Base-by-base conservation (phyloP, 805 yeast species). In the Candida sphagnicola region DNA sequence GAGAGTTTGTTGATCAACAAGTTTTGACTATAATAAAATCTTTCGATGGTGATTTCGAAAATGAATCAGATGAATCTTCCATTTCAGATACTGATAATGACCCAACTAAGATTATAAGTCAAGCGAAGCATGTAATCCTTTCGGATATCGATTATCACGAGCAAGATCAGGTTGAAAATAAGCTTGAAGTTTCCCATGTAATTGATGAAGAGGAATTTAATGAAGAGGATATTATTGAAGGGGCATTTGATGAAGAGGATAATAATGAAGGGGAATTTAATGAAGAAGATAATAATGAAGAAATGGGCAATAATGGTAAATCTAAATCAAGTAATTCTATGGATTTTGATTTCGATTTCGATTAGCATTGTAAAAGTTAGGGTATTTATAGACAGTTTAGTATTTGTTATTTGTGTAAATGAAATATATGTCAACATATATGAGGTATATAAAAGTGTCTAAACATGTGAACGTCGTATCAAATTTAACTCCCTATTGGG, bases 271-370 rank as follows among this genome's bases (percentile, higher is more conserved):
- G 26, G 25, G 26, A 21, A 16, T 11, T 35, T 40, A 33, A 28
- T 12, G 40, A 25, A 25, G 28, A 31, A 14, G 28, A 35, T 23
- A 16, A 18, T 12, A 26, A 35, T 18, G 14, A 16, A 34, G 38
- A 37, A 18, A 14, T 14, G 30, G 29, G 25, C 6, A 25, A 26
- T 19, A 24, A 15, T 11, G 15, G 15, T 16, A 13, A n/a, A 14
- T 28, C 17, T 32, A 31, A 26, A 14, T 29, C 18, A 21, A 21
- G 24, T n/a, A 31, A 38, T 16, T 24, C 31, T 23, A 43, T 53
- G 44, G 59, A 56, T 18, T 51, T 56, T 38, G 60, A 57, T 24
- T 54, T 55, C 40, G 61, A 57, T 42, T 52, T 56, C 34, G 61
- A 55, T 12, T 56, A 40, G 23, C 12, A 8, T 26, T 8, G 29